Conservation (phyloP, 768 basidiomycete genomes). For the Pleurotus ostreatus region DNA sequence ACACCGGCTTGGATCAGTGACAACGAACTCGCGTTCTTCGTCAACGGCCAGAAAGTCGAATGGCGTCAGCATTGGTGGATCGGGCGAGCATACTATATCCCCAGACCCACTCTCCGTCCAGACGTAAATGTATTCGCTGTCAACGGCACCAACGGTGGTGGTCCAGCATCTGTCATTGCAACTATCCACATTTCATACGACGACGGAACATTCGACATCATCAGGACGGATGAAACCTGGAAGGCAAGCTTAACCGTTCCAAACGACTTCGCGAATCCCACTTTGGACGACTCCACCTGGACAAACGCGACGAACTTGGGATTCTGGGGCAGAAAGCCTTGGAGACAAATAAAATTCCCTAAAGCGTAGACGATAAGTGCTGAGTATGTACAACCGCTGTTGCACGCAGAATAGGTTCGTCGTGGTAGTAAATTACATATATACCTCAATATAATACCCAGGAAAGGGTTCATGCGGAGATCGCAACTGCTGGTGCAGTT, state of each 20-base stretch:
- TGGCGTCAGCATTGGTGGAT: constrained; percentile 1
- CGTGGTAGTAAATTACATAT: neutral
- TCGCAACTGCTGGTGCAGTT: neutral
- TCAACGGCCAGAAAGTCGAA: constrained; percentile 3
- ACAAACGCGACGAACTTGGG: constrained; percentile 18
- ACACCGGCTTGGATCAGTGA: constrained; percentile 13
- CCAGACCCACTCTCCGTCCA: constrained; percentile 16
- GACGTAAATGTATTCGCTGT: constrained; percentile 30
- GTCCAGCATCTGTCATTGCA: constrained; percentile 26
- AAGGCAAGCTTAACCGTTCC: constrained; percentile 18
- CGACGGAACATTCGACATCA: constrained; percentile 24
- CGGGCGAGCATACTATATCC: constrained; percentile 26
- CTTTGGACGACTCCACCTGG: constrained; percentile 27
- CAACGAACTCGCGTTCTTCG: constrained; percentile 19
- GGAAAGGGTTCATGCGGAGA: neutral
- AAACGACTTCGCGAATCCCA: constrained; percentile 23
- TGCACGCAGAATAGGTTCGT: neutral
- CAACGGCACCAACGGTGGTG: constrained; percentile 16
- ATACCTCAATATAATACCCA: neutral
- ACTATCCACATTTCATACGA: constrained; percentile 26
- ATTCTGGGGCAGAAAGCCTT: neutral
- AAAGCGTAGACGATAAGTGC: neutral
- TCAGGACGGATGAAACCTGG: constrained; percentile 28
- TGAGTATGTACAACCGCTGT: neutral
- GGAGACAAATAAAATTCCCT: neutral